Conservation (phyloP, 2,329 filamentous ascomycete genomes). For the Pseudocercospora pini-densiflorae region DNA sequence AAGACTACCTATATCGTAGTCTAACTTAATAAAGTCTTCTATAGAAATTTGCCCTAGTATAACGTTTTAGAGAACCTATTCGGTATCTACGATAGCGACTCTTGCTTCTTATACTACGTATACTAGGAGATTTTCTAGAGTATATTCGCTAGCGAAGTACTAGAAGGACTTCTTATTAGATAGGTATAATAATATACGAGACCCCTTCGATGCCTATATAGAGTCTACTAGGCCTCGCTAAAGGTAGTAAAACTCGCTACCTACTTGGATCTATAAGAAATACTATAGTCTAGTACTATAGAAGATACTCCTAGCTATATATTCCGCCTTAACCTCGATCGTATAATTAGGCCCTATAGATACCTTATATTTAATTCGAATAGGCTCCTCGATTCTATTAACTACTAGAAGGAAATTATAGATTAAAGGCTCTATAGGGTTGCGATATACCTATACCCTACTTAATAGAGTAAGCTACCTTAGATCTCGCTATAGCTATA, state of each 20-base stretch:
- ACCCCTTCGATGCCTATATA: background rate
- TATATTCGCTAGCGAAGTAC: background rate
- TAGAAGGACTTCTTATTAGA: background rate
- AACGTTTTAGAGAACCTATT: background rate
- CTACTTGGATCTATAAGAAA: background rate
- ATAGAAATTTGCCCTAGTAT: background rate
- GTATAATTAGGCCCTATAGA: background rate
- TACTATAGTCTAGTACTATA: background rate
- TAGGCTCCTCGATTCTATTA: background rate
- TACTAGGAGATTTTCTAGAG: background rate
- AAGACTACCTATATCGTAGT: background rate
- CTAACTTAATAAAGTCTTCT: background rate
- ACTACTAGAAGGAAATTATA: background rate
- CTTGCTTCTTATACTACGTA: background rate
- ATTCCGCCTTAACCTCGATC: no score
- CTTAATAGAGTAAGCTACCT: background rate
- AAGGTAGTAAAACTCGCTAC: background rate
- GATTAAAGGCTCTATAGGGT: background rate
- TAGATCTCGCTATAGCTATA: background rate
- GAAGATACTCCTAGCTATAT: background rate
- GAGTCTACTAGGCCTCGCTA: background rate
- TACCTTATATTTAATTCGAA: background rate
- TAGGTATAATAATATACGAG: background rate
- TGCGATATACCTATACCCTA: background rate
- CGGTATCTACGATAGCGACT: background rate